These are phyloP conservation scores for Aspergillus olivimuriae DNA, from an alignment of 495 filamentous ascomycete genomes.

Conservation along the genomic window DNA sequence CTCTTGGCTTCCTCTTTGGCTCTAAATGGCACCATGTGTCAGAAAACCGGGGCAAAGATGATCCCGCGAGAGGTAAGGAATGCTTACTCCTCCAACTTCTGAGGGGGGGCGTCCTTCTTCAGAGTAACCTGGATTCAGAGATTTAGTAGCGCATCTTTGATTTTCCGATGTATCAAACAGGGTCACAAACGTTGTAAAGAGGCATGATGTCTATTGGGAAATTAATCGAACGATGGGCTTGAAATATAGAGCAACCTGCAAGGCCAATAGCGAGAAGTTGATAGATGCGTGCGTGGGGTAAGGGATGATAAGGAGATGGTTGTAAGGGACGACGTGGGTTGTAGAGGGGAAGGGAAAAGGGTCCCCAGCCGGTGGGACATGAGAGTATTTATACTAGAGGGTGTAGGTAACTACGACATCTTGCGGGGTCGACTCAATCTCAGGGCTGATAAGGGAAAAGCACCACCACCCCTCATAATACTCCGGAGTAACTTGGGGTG, in stretches of 20 bases:
- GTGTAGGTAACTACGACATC: neutral
- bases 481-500: neutral
- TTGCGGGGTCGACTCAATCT: conserved; percentile 7
- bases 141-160: conserved; percentile 1
- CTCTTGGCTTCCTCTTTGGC: conserved; percentile 64
- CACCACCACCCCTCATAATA: neutral
- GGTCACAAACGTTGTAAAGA: conserved; percentile 59
- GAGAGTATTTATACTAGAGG: conserved; percentile 6
- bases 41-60: conserved; percentile 6
- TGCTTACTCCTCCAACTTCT: conserved; percentile 58
- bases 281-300: no score
- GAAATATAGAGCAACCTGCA: no score
- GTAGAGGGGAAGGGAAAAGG: neutral
- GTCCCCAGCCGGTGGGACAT: conserved; percentile 4
- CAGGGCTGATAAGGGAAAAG: conserved; percentile 7
- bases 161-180: neutral
- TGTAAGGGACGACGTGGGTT: no score
- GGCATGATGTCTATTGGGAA: conserved; percentile 50
- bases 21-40: no score
- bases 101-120: conserved; percentile 55
- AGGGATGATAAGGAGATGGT: no score
- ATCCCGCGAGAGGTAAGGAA: neutral
- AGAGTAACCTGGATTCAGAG: conserved; percentile 59
- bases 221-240: no score
- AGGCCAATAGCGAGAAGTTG: no score